phyloP scores from a whole-genome alignment of 805 yeast genomes.

The Pichia paraexigua region DNA sequence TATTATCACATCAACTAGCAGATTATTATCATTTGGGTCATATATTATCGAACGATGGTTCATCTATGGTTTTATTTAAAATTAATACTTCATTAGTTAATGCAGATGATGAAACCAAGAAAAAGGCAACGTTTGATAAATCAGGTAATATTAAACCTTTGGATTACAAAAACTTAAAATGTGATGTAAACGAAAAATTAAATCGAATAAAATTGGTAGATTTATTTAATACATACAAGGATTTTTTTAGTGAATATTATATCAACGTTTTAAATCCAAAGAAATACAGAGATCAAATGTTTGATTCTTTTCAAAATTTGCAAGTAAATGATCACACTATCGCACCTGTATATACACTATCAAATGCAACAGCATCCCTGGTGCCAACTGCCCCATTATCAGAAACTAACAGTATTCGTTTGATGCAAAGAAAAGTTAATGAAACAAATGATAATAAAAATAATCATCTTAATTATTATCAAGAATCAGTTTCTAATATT shows the following conservation, averaged over 20 bases:
- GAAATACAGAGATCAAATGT: not conserved
- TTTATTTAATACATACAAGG: conserved; percentile 13
- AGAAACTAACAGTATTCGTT: not conserved
- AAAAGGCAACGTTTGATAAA: conserved; percentile 24
- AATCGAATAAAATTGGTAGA: conserved; percentile 24
- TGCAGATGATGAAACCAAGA: conserved; percentile 28
- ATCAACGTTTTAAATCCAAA: not conserved
- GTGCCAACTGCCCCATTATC: not conserved
- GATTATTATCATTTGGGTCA: conserved; percentile 60
- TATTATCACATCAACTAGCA: conserved; percentile 63
- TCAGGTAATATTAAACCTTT: conserved; percentile 28
- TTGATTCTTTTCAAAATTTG: not conserved
- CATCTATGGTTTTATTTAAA: conserved; percentile 35
- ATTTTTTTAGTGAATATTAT: not conserved
- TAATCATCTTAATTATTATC: not conserved
- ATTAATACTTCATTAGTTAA: conserved; percentile 31
- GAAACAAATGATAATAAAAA: not conserved
- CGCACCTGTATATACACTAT: not conserved
- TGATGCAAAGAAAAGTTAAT: conserved; percentile 7
- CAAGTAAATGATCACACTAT: not conserved
- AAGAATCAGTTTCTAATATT: not conserved
- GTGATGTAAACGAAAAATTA: conserved; percentile 27
- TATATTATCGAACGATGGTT: conserved; percentile 42
- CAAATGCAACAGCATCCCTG: not conserved
- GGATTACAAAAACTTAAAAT: conserved; percentile 23